Evolutionary conservation across 495 filamentous ascomycete genomes (phyloP), one percentile per base, ranked within the genome.

Genomic region (Trichocladium uniseriatum): DNA sequence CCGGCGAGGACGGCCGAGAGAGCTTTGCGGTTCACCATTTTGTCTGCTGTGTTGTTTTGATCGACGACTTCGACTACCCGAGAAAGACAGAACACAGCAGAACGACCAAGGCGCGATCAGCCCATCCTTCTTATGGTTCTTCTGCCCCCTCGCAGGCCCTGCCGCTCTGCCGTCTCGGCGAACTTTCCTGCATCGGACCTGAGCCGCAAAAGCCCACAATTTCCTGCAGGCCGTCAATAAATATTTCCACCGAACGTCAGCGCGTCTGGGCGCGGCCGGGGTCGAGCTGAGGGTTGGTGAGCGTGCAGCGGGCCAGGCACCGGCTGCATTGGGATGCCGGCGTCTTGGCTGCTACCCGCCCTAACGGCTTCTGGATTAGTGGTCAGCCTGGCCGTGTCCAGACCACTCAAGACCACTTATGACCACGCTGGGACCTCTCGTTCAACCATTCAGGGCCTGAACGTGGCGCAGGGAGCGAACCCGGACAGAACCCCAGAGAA

Each of bases 1-100:
- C 53, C 59, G 27, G 55, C 47, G 24, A 72, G 49, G 19, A 68
- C 44, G 58, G 50, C 51, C 21, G 58, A 50, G 41, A 61, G 16
- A 15, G 43, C 29, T 39, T 45, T 53, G 1, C 28, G 44, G 48
- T 43, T 53, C 32, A 54, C 32, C 55, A 61, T 61, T n/a, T 45
- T 51, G 37, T 27, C 27, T n/a, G 13, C 8, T 18, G 16, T 15
- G 31, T 6, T 32, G 5, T 14, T 32, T 32, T 32, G 31, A 10
- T 14, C 13, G 31, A 47, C 2, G 27, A 31, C 2, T 34, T 16
- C 28, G 19, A n/a, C 19, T 34, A 10, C n/a, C n/a, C 2, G 6
- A 34, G 11, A 18, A 24, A 15, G 31, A 21, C 6, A 1, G 3
- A 41, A 41, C 32, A n/a, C n/a, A n/a, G n/a, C n/a, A n/a, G n/a